phyloP scores from a whole-genome alignment of 164 flowering plant genomes.

The Nelumbo lutea region DNA sequence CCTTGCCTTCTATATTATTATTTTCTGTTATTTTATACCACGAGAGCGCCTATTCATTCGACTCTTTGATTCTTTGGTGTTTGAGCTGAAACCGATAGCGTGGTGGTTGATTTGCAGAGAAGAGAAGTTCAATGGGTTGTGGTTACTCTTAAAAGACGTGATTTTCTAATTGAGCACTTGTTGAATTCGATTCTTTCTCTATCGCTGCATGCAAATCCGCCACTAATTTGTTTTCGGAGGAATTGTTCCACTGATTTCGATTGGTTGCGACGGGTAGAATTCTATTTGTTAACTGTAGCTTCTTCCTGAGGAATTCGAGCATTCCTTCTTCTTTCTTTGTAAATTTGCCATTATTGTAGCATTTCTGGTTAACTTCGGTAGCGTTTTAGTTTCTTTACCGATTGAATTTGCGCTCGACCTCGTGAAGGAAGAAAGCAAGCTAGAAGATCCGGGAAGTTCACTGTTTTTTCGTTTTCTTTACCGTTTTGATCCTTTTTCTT shows the following conservation, averaged over 20 bases:
- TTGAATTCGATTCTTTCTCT: background rate
- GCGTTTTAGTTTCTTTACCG: background rate
- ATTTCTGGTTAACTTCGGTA: background rate
- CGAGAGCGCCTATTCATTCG: background rate
- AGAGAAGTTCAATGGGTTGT: background rate
- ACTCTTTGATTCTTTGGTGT: background rate
- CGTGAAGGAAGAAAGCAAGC: background rate
- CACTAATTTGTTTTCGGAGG: too few relatives aligned
- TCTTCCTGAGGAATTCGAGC: background rate
- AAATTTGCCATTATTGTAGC: too few relatives aligned
- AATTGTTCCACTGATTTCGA: too few relatives aligned
- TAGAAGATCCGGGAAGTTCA: background rate
- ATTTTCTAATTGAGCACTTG: background rate
- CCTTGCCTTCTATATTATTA: background rate
- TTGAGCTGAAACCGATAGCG: background rate
- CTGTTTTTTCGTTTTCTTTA: background rate
- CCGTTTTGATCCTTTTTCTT: background rate
- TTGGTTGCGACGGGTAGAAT: too few relatives aligned
- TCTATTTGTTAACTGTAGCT: too few relatives aligned
- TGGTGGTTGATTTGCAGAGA: conserved; percentile 1
- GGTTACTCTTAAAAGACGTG: background rate
- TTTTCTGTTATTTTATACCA: background rate
- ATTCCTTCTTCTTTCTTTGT: too few relatives aligned
- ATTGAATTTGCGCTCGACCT: background rate
- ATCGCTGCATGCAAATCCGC: background rate